These are phyloP conservation scores for Alternaria gaisen DNA, from an alignment of 2,329 filamentous ascomycete genomes.

Conservation along the genomic window DNA sequence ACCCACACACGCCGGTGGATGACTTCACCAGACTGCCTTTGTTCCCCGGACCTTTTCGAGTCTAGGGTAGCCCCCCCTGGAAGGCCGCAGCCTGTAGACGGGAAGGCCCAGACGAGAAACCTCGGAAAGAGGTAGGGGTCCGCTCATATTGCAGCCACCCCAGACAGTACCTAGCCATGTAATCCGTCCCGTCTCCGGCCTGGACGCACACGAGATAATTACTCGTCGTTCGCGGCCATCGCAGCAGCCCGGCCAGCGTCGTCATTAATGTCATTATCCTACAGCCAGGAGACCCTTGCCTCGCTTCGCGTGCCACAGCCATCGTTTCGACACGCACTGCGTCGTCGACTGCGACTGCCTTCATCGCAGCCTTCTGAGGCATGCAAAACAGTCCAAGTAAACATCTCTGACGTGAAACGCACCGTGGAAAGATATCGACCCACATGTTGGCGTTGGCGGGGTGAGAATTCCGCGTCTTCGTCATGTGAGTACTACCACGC, in stretches of 20 bases:
- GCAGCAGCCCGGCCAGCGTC: neutral
- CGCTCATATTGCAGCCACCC: conserved; percentile 11
- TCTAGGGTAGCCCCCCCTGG: conserved; percentile 26
- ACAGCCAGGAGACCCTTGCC: conserved; percentile 5
- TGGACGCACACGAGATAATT: conserved; percentile 6
- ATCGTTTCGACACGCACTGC: conserved; percentile 11
- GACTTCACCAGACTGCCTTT: conserved; percentile 10
- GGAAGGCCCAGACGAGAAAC: conserved; percentile 26
- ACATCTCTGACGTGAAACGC: conserved; percentile 29
- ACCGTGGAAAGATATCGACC: conserved; percentile 22
- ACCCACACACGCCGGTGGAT: neutral
- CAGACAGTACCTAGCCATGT: conserved; percentile 5
- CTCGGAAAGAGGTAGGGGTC: conserved; percentile 17
- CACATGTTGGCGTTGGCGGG: conserved; percentile 31
- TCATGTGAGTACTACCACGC: conserved; percentile 23
- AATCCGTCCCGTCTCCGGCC: conserved; percentile 13
- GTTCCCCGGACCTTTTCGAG: conserved; percentile 18
- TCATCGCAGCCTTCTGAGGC: conserved; percentile 15
- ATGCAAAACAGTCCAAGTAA: conserved; percentile 24
- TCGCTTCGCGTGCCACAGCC: conserved; percentile 10
- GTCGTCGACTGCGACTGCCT: neutral
- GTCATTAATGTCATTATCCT: conserved; percentile 1
- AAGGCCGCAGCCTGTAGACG: conserved; percentile 25
- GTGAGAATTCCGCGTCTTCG: conserved; percentile 20
- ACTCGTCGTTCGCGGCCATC: conserved; percentile 5